A percentile compares a stretch with the other conserved stretches of the same genome.
Evolutionary conservation across 768 basidiomycete genomes (phyloP).

Genomic region (Mycena crocata): DNA sequence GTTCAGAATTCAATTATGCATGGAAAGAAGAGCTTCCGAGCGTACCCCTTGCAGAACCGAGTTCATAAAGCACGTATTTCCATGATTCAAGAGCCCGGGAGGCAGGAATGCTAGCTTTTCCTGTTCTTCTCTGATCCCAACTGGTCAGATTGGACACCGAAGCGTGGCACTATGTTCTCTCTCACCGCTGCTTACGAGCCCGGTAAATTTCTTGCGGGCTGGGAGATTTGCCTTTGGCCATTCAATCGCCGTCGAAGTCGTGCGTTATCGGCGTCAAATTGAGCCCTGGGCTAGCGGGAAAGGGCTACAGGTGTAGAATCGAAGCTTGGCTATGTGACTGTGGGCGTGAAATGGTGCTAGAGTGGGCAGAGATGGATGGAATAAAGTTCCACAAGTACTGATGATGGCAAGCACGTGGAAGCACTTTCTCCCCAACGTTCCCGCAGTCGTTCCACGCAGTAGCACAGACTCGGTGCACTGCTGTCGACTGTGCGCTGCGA

Average conservation of each 20-base stretch:
- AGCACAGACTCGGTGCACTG: too few species aligned
- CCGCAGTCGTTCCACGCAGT: too few species aligned
- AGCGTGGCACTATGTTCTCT: not conserved
- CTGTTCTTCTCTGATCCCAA: conserved; percentile 61
- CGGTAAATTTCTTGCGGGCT: conserved; percentile 29
- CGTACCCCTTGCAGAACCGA: conserved; percentile 90
- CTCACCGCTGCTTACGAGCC: conserved; percentile 29
- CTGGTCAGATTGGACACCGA: not conserved
- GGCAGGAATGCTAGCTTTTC: conserved; percentile 72
- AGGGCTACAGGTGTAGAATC: not conserved
- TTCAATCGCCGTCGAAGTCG: conserved; percentile 4
- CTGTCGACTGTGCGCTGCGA: too few species aligned
- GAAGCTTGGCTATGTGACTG: not conserved
- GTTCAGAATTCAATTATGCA: conserved; percentile 28
- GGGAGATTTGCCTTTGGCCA: conserved; percentile 28
- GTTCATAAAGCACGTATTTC: conserved; percentile 97
- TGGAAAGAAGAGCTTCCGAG: conserved; percentile 49
- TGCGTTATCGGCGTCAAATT: conserved; percentile 10
- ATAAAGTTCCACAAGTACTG: too few species aligned
- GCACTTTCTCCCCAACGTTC: too few species aligned
- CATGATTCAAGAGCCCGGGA: conserved; percentile 82
- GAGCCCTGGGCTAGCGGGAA: conserved; percentile 1
- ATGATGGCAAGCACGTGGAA: too few species aligned
- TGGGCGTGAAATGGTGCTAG: not conserved
- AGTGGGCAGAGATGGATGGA: not conserved